Evolutionary conservation across 345 rosid genomes (phyloP).

Genomic region (Laguncularia racemosa): DNA sequence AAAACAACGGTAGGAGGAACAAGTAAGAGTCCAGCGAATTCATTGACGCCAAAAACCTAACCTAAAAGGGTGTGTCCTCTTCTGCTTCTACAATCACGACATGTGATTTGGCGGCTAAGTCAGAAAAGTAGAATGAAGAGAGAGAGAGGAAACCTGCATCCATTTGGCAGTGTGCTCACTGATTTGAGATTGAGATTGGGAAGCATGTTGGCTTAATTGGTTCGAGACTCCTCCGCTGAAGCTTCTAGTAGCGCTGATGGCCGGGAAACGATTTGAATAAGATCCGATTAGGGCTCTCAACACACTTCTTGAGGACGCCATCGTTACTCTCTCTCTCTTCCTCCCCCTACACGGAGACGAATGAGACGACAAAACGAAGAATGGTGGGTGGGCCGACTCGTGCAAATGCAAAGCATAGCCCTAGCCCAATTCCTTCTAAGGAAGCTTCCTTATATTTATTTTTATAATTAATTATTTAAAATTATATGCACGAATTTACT

Average conservation of each 20-base stretch:
- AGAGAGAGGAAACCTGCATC: conserved; percentile 66
- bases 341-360: no score
- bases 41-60: neutral
- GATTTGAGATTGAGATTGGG: conserved; percentile 14
- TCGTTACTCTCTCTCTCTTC: conserved; percentile 6
- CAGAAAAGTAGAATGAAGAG: neutral
- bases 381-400: neutral
- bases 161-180: conserved; percentile 85
- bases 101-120: neutral
- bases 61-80: neutral
- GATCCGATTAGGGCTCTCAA: conserved; percentile 40
- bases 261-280: conserved; percentile 20
- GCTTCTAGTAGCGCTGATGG: conserved; percentile 30
- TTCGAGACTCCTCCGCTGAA: conserved; percentile 18
- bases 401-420: no score
- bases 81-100: no score
- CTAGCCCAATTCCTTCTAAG: no score
- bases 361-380: neutral
- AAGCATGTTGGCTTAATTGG: conserved; percentile 8
- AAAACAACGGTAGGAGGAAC: no score
- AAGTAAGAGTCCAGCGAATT: neutral
- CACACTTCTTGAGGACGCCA: conserved; percentile 46
- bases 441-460: no score
- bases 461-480: no score
- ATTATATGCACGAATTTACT: no score